Base-by-base conservation (phyloP, 2,329 filamentous ascomycete genomes). In the Bretziella fagacearum region DNA sequence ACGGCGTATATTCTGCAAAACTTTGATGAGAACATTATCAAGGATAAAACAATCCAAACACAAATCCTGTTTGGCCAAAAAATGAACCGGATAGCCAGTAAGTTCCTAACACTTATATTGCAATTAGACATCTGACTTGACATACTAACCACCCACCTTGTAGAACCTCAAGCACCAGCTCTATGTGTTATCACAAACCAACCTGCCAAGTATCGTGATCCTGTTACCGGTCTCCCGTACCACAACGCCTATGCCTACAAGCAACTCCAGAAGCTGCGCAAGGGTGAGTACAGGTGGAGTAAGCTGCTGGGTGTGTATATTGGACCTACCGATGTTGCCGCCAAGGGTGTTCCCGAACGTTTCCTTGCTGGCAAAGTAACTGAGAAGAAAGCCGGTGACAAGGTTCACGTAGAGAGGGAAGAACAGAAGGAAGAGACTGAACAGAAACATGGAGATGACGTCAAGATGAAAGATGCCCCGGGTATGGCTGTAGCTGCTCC, bases 131-230 rank as follows among this genome's bases (percentile, higher is more conserved):
- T 6, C 20, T 15, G 33, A 5, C 18, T 17, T 25, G 6, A 47
- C 43, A 18, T 13, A 26, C 33, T 36, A 22, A 44, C 20, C n/a
- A 23, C 13, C 15, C 8, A 43, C 10, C 22, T 18, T 20, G 20
- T 41, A 74, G 70, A 74, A 56, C 71, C 69, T 15, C 58, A 68
- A 2, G 64, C 69, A 11, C 58, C 62, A 1, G 64, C 71, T 13
- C 66, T 79, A 26, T 98, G 91, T 60, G 80, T 79, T 42, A 87
- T 96, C 58, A 95, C 85, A 1, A 81, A 80, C 56, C 74, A 79
- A 46, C 75, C 79, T 3, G 91, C 89, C 10, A 77, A 77, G 47
- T 96, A 93, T 61, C 74, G 79, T 20, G 91, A 98, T 60, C 84
- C 86, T 0, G 73, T 74, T 54, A 96, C 89, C 0, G 83, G 84